These are phyloP conservation scores for Monosporascus sp. DNA, from an alignment of 2,329 filamentous ascomycete species.

Conservation along the genomic window DNA sequence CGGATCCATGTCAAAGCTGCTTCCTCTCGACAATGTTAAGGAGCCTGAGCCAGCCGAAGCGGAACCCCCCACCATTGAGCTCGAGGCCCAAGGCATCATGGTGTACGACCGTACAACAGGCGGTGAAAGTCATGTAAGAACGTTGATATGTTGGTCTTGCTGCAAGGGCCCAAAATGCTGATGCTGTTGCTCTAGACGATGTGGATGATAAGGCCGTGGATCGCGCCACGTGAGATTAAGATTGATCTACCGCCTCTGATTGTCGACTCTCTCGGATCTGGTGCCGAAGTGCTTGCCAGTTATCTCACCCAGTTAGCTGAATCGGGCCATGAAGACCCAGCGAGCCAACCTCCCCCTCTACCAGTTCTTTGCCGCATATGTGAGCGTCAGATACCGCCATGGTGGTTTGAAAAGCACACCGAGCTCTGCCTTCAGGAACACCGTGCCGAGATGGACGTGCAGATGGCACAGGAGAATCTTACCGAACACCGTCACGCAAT, in stretches of 20 bases:
- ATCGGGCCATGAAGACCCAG: constrained; percentile 67
- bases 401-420: constrained; percentile 99
- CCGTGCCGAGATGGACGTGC: constrained; percentile 93
- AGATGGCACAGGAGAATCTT: constrained; percentile 87
- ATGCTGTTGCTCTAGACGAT: constrained; percentile 62
- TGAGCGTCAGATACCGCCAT: constrained; percentile 92
- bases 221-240: constrained; percentile 83
- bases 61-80: constrained; percentile 57
- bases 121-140: constrained; percentile 81
- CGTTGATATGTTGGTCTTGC: background rate
- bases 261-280: constrained; percentile 88
- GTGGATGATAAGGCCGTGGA: constrained; percentile 98
- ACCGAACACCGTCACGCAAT: constrained; percentile 91
- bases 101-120: constrained; percentile 87
- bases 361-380: constrained; percentile 94
- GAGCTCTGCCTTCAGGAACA: constrained; percentile 95
- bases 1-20: constrained; percentile 63
- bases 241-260: constrained; percentile 88
- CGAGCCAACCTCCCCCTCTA: constrained; percentile 70
- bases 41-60: constrained; percentile 31
- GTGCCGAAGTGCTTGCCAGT: constrained; percentile 88
- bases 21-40: constrained; percentile 36
- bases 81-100: constrained; percentile 98
- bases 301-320: constrained; percentile 89
- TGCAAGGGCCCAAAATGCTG: constrained; percentile 14